Evolutionary conservation across 2,329 filamentous ascomycete genomes (phyloP).

Genomic region (Trichoderma atrobrunneum): DNA sequence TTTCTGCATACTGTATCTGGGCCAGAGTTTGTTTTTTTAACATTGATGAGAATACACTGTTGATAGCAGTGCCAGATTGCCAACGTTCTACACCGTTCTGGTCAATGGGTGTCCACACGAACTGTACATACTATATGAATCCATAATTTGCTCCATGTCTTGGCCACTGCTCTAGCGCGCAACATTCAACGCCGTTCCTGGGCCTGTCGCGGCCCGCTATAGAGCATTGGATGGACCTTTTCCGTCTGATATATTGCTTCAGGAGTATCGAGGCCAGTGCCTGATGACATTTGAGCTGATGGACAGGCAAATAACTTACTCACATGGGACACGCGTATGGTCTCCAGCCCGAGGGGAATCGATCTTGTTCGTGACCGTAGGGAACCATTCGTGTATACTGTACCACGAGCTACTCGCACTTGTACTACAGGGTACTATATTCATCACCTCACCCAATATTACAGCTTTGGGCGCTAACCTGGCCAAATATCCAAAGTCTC

Average conservation of each 20-base stretch:
- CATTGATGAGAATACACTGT: background rate
- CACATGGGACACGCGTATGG: background rate
- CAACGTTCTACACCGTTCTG: background rate
- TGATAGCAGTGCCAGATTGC: background rate
- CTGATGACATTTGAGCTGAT: background rate
- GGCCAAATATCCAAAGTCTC: background rate
- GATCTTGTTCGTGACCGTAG: background rate
- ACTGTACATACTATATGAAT: background rate
- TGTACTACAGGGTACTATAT: background rate
- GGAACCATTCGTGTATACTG: background rate
- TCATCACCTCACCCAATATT: background rate
- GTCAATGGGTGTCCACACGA: background rate
- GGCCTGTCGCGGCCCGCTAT: background rate
- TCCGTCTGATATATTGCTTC: background rate
- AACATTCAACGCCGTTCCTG: constrained; percentile 2
- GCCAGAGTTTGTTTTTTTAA: too few species aligned
- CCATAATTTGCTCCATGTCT: background rate
- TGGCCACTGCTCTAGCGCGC: background rate
- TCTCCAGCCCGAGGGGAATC: background rate
- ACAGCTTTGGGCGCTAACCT: background rate
- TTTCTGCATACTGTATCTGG: background rate
- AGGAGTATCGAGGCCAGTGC: background rate
- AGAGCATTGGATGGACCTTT: background rate
- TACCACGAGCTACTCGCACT: background rate
- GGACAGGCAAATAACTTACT: background rate